Evolutionary conservation across 768 basidiomycete genomes (phyloP).

Genomic region (Termitomyces sp.): DNA sequence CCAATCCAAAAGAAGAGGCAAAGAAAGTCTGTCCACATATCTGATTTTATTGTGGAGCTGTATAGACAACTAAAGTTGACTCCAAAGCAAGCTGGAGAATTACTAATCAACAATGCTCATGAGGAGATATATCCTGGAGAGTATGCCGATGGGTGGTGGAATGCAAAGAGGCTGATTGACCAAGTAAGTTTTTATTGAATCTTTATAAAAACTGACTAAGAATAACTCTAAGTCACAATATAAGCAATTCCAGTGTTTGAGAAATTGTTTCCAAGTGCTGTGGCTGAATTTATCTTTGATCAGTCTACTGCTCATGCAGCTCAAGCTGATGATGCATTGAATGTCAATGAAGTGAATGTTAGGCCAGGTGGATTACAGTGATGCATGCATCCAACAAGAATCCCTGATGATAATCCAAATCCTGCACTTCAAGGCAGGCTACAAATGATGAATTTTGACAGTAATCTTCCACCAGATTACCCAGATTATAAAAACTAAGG

Average conservation of each 20-base stretch:
- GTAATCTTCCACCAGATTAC: neutral
- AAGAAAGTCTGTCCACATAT: neutral
- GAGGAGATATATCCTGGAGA: slow-evolving; percentile 18
- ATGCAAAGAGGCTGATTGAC: slow-evolving; percentile 15
- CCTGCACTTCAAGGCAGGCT: slow-evolving; percentile 10
- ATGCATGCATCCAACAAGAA: slow-evolving; percentile 12
- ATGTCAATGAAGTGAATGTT: slow-evolving; percentile 19
- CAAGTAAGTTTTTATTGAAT: slow-evolving; percentile 11
- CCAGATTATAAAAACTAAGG: slow-evolving; percentile 6
- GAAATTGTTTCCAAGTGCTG: slow-evolving; percentile 1
- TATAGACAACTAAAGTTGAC: neutral
- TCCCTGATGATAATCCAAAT: slow-evolving; percentile 15
- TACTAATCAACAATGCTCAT: slow-evolving; percentile 10
- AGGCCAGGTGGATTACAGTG: slow-evolving; percentile 14
- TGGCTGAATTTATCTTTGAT: slow-evolving; percentile 16
- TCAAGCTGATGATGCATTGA: slow-evolving; percentile 14
- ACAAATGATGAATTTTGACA: slow-evolving; percentile 12
- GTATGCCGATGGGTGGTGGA: slow-evolving; percentile 18
- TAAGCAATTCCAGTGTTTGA: neutral
- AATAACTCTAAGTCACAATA: neutral
- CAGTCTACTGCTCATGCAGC: slow-evolving; percentile 17
- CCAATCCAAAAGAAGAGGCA: slow-evolving; percentile 10
- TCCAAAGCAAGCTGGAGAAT: neutral
- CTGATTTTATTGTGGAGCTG: neutral
- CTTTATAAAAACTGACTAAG: neutral